Base-by-base conservation (phyloP, 2,329 filamentous ascomycete genomes). In the Aspergillus brasiliensis region DNA sequence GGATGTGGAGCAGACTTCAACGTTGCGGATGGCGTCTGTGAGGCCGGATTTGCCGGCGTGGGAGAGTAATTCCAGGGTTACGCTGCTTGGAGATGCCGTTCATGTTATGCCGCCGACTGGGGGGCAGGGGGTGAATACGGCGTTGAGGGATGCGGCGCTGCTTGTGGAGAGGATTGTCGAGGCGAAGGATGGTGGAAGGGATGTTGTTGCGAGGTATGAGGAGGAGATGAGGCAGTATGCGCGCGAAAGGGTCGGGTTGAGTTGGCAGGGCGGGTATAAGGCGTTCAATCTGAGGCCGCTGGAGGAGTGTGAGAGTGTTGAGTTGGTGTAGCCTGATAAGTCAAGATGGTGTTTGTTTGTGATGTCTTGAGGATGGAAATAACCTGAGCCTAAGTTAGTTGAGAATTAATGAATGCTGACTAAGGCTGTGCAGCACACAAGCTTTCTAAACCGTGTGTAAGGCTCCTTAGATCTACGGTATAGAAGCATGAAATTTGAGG, bases 31-130 rank as follows among this genome's bases (percentile, higher is more conserved):
- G 15, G 28, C 23, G 17, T 55, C 52, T 10, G 52, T 55, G 13
- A 28, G 40, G 27, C 52, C 52, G 52, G 52, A 55, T 55, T 6
- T 55, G 17, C 52, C 40, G 8, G 38, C 37, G 6, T 55, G 52
- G 52, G 40, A 55, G 8, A n/a, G 25, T 3, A 31, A 55, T 55
- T n/a, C 63, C 7, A 64, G 65, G 13, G 75, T 81, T 1, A 80
- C 79, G 0, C 59, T 81, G 2, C 71, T 81, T 21, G 80, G 80
- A 8, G 80, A 81, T 58, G 77, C 80, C 1, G 75, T 77, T 3
- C 80, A 81, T 66, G 71, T 75, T 1, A 81, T 81, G 78, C 78
- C 78, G 1, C 80, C 80, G 1, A 78, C 77, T 3, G 79, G 79
- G 17, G 80, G 77, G 0, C 76, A 78, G 51, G 80, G 80, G 15